These are phyloP conservation scores for Saccharum hybrid DNA, from an alignment of 202 grass and related monocot genomes.

Conservation along the genomic window DNA sequence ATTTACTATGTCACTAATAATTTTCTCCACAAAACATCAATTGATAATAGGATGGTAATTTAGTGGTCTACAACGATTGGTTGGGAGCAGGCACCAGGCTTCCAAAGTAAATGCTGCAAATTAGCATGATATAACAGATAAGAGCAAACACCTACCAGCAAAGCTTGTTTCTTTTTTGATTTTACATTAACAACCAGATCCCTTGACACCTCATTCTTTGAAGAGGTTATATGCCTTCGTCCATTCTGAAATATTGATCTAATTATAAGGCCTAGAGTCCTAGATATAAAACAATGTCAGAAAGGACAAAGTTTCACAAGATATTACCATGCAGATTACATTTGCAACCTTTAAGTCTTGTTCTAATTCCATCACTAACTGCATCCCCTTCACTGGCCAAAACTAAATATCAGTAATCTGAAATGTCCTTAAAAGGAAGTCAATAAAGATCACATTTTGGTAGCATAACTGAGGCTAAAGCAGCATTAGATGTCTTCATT, in stretches of 20 bases:
- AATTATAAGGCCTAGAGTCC: slow-evolving; percentile 27
- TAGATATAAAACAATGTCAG: slow-evolving; percentile 31
- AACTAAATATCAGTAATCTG: slow-evolving; percentile 59
- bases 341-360: slow-evolving; percentile 95
- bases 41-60: slow-evolving; percentile 19
- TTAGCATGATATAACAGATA: slow-evolving; percentile 23
- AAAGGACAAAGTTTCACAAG: slow-evolving; percentile 31
- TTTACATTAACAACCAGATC: slow-evolving; percentile 99
- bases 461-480: slow-evolving; percentile 12
- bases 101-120: slow-evolving; percentile 41
- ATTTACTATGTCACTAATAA: slow-evolving; percentile 28
- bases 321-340: slow-evolving; percentile 92
- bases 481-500: slow-evolving; percentile 24
- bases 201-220: slow-evolving; percentile 94
- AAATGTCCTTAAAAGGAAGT: slow-evolving; percentile 40
- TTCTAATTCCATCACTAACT: slow-evolving; percentile 97
- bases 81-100: slow-evolving; percentile 26
- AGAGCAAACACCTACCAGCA: slow-evolving; percentile 70
- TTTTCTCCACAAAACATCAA: slow-evolving; percentile 20
- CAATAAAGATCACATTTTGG: slow-evolving; percentile 12
- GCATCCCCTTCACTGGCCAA: slow-evolving; percentile 99
- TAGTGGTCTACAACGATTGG: slow-evolving; percentile 31
- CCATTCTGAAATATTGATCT: slow-evolving; percentile 78
- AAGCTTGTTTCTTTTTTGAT: slow-evolving; percentile 97
- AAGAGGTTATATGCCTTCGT: slow-evolving; percentile 80